Evolutionary conservation across 179 eudicot genomes (phyloP), one percentile per base, ranked within the genome.

Genomic region (Dionaea muscipula): DNA sequence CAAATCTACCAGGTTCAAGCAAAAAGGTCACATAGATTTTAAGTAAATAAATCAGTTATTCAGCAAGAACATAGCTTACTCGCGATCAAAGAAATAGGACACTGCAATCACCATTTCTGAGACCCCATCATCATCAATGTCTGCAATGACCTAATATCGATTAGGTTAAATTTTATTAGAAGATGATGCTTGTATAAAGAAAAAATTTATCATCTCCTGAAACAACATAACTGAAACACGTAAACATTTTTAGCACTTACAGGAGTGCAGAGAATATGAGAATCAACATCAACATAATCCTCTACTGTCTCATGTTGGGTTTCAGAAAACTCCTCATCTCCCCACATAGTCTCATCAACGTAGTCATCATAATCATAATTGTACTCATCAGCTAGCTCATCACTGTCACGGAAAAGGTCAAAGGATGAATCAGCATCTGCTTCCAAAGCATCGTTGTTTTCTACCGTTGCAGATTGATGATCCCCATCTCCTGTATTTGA

Each of bases 51-150:
- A 43, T 19, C 20, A n/a, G 47, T 9, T 43, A 43, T 7, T 3
- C 44, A 60, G 14, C 6, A 20, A 46, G 18, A 16, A n/a, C 11
- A 59, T 48, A 72, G 76, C 98, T 84, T 80, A 91, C 98, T 91
- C 98, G 15, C 74, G 94, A 65, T 91, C 98, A 77, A 87, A 91
- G 82, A 91, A 91, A 67, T 91, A 91, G n/a, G 98, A 91, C 39
- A 87, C 98, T 23, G 94, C 98, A 79, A 91, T 78, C 70, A 91
- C 76, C 98, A 91, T 87, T 78, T 91, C 98, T 35, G 78, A 66
- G 28, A 91, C 77, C 49, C 98, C 98, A 75, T 91, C 98, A 71
- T 81, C 78, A 64, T 91, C 98, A 46, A 91, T 84, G 69, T 91
- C 98, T 43, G 98, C 98, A 57, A 91, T 87, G 45, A 91, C 96